phyloP scores from a whole-genome alignment of 257 asterid genomes.

The Rehmannia glutinosa region DNA sequence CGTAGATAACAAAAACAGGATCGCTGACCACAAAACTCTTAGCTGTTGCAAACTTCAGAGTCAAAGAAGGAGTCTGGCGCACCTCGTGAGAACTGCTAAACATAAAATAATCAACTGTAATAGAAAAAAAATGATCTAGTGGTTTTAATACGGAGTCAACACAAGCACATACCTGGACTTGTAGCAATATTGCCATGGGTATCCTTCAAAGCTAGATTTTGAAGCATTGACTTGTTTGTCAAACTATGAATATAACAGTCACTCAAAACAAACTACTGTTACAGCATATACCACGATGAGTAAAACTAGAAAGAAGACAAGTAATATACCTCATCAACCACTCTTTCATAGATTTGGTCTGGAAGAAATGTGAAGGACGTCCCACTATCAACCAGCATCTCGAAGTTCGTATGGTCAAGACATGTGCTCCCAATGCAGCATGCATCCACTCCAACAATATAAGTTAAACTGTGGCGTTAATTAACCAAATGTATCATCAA shows the following conservation, averaged over 20 bases:
- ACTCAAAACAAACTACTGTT: conserved; percentile 3
- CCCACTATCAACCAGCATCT: conserved; percentile 78
- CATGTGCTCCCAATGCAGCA: conserved; percentile 66
- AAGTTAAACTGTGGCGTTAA: conserved; percentile 46
- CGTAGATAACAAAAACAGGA: conserved; percentile 66
- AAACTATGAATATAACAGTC: conserved; percentile 38
- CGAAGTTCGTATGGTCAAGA: conserved; percentile 43
- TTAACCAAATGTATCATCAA: conserved; percentile 9
- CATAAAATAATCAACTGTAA: conserved; percentile 20
- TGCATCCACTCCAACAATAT: conserved; percentile 63
- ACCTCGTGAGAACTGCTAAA: conserved; percentile 49
- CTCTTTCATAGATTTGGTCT: conserved; percentile 43
- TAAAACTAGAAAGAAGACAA: background rate
- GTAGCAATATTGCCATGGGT: conserved; percentile 86
- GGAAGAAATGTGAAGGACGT: conserved; percentile 81
- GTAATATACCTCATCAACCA: conserved; percentile 54
- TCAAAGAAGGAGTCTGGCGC: conserved; percentile 58
- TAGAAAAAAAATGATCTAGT: conserved; percentile 14
- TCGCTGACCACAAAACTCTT: conserved; percentile 55
- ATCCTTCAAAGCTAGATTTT: conserved; percentile 63
- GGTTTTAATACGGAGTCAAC: conserved; percentile 2
- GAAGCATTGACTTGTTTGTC: conserved; percentile 62
- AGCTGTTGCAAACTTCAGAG: conserved; percentile 63
- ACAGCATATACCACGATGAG: conserved; percentile 6
- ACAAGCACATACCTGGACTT: conserved; percentile 55